Evolutionary conservation across 306 rosid genomes (phyloP).

Genomic region (Begonia peltatifolia): DNA sequence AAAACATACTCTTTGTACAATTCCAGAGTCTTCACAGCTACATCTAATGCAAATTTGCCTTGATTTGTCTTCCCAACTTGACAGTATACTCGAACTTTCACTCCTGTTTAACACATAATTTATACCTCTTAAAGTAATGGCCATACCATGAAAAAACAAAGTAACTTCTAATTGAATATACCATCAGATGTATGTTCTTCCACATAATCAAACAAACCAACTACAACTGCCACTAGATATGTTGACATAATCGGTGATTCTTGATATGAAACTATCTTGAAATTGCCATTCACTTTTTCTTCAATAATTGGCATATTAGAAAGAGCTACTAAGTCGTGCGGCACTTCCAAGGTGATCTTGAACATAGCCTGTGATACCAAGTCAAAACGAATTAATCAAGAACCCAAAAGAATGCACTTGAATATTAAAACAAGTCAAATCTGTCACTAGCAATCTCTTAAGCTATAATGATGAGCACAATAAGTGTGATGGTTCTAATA

Average conservation of each 20-base stretch:
- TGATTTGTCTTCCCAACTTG: constrained; percentile 80
- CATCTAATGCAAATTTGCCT: constrained; percentile 78
- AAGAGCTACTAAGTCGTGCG: constrained; percentile 61
- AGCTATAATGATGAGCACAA: no score
- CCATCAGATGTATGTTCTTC: constrained; percentile 87
- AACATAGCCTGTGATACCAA: constrained; percentile 63
- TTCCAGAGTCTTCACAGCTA: constrained; percentile 67
- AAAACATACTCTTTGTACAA: constrained; percentile 56
- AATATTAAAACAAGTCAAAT: no score
- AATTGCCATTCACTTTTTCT: constrained; percentile 48
- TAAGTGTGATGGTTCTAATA: no score
- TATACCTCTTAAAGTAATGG: constrained; percentile 5
- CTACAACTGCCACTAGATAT: constrained; percentile 80
- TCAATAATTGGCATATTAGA: constrained; percentile 87
- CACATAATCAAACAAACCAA: constrained; percentile 82
- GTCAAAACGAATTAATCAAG: background rate
- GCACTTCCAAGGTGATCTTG: constrained; percentile 81
- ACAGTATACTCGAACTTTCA: constrained; percentile 84
- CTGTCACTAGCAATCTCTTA: no score
- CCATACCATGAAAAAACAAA: constrained; percentile 3
- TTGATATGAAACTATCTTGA: constrained; percentile 52
- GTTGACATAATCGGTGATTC: constrained; percentile 95
- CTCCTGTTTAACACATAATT: constrained; percentile 34
- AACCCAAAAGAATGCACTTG: no score
- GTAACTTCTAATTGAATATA: constrained; percentile 16